phyloP scores from a whole-genome alignment of 2,329 filamentous ascomycete genomes.

The Fusarium foetens region DNA sequence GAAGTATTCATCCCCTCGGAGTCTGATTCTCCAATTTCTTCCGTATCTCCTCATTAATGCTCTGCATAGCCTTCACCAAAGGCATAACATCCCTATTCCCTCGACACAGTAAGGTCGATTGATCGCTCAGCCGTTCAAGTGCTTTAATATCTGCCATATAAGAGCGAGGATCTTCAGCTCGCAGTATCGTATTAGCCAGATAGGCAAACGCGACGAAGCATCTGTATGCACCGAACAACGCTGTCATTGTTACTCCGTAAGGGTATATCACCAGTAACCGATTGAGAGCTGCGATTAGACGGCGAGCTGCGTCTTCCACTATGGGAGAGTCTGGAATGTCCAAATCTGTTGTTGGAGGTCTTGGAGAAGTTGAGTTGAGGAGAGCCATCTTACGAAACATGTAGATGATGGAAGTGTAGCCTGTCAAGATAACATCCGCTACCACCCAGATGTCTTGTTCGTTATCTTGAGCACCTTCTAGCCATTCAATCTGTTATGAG shows the following conservation, averaged over 20 bases:
- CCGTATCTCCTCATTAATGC: conserved; percentile 40
- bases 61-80: conserved; percentile 42
- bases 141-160: conserved; percentile 37
- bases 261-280: conserved; percentile 37
- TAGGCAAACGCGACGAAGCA: conserved; percentile 46
- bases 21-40: conserved; percentile 7
- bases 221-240: conserved; percentile 43
- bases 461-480: conserved; percentile 28
- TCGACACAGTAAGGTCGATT: conserved; percentile 30
- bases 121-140: conserved; percentile 30
- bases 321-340: conserved; percentile 46
- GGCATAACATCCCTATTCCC: conserved; percentile 43
- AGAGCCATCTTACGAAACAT: conserved; percentile 49
- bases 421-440: conserved; percentile 44
- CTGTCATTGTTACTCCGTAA: conserved; percentile 40
- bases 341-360: conserved; percentile 40
- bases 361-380: conserved; percentile 43
- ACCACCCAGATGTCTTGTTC: conserved; percentile 44
- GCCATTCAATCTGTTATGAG: conserved; percentile 38
- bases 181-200: conserved; percentile 40
- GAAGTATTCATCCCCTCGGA: neutral
- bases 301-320: conserved; percentile 42
- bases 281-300: conserved; percentile 34
- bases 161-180: conserved; percentile 17
- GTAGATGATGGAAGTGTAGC: conserved; percentile 48